Conservation (phyloP, 768 basidiomycete species). For the Bullera alba region DNA sequence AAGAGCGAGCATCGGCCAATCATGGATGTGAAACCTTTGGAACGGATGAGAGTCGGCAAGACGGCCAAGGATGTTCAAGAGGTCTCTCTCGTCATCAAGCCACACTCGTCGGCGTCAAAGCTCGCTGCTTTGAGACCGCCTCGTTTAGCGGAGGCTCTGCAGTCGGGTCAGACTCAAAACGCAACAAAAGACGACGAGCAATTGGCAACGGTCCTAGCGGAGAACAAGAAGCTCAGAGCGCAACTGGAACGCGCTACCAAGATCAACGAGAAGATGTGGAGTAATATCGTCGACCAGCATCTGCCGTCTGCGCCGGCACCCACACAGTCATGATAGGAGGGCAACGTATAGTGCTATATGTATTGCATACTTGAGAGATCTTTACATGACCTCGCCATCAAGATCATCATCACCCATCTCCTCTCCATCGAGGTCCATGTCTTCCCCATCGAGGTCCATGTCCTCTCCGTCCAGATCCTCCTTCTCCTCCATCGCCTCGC, state of each 20-base stretch:
- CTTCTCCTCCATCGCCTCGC: conserved; percentile 5
- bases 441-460: conserved; percentile 50
- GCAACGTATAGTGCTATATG: too few relatives aligned
- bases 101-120: neutral
- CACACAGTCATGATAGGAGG: neutral
- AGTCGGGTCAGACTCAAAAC: neutral
- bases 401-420: conserved; percentile 46
- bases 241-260: conserved; percentile 77
- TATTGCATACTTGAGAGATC: too few relatives aligned
- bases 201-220: conserved; percentile 62
- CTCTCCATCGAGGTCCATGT: conserved; percentile 49
- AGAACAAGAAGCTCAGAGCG: conserved; percentile 60
- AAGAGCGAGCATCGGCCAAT: conserved; percentile 35
- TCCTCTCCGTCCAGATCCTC: neutral
- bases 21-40: conserved; percentile 41
- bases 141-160: neutral
- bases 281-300: conserved; percentile 60
- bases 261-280: conserved; percentile 94
- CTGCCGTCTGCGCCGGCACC: conserved; percentile 11
- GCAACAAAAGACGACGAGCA: conserved; percentile 5
- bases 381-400: conserved; percentile 35
- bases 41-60: conserved; percentile 41
- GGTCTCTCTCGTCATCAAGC: conserved; percentile 27
- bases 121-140: neutral
- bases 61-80: conserved; percentile 30